Conservation (phyloP, 345 rosid genomes). For the Schrenkiella parvula region DNA sequence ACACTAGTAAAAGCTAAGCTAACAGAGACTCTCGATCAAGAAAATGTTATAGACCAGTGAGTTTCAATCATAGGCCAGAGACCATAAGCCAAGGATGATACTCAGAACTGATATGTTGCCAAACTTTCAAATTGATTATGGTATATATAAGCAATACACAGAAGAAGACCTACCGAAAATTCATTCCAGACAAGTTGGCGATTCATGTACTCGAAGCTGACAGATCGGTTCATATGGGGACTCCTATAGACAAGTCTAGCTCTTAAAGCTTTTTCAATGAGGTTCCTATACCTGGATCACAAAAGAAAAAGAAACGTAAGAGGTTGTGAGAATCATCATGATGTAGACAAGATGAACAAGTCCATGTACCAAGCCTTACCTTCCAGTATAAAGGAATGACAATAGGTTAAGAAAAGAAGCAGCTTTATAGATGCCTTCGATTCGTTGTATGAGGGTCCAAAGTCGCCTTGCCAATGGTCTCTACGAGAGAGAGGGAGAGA, state of each 20-base stretch:
- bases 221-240: conserved; percentile 94
- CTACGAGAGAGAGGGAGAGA: conserved; percentile 31
- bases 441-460: conserved; percentile 71
- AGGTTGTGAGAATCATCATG: conserved; percentile 13
- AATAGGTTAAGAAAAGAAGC: conserved; percentile 86
- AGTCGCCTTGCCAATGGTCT: conserved; percentile 79
- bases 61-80: conserved; percentile 5
- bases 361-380: conserved; percentile 37
- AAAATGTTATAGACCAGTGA: background rate
- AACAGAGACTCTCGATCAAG: background rate
- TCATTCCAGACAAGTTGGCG: conserved; percentile 98
- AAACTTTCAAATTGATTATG: background rate
- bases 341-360: background rate
- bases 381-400: conserved; percentile 86
- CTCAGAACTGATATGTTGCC: background rate
- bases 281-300: conserved; percentile 78
- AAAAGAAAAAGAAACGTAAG: background rate
- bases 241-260: conserved; percentile 92
- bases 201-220: conserved; percentile 99
- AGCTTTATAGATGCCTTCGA: conserved; percentile 89
- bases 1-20: background rate
- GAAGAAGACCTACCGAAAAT: conserved; percentile 69
- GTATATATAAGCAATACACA: background rate
- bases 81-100: background rate
- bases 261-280: conserved; percentile 77